Conservation (phyloP, 2,329 filamentous ascomycete species). For the Fusarium pseudocircinatum region DNA sequence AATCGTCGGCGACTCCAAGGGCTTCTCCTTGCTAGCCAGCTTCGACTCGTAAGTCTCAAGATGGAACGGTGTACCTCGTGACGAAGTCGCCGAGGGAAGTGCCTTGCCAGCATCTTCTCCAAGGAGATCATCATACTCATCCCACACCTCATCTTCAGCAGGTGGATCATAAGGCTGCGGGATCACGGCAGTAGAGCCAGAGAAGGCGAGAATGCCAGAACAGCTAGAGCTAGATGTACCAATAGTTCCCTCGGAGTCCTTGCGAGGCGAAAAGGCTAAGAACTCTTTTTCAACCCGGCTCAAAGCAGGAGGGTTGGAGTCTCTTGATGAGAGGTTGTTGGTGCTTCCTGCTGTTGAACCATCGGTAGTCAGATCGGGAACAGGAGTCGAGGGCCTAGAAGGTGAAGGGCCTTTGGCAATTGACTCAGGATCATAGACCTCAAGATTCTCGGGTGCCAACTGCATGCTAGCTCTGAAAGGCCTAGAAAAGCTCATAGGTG, state of each 20-base stretch:
- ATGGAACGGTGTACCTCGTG: slow-evolving; percentile 65
- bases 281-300: slow-evolving; percentile 67
- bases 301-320: slow-evolving; percentile 43
- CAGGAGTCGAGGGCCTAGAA: slow-evolving; percentile 51
- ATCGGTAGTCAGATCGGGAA: slow-evolving; percentile 50
- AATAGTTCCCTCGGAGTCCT: slow-evolving; percentile 71
- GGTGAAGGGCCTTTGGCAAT: slow-evolving; percentile 61
- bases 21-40: slow-evolving; percentile 49
- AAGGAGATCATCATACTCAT: slow-evolving; percentile 90
- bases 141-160: slow-evolving; percentile 89
- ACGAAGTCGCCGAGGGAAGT: slow-evolving; percentile 64
- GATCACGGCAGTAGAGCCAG: slow-evolving; percentile 72
- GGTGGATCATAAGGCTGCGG: slow-evolving; percentile 70
- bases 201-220: slow-evolving; percentile 69
- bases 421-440: slow-evolving; percentile 47
- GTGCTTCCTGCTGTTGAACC: slow-evolving; percentile 49
- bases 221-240: slow-evolving; percentile 67
- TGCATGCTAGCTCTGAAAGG: slow-evolving; percentile 73
- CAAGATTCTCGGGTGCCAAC: slow-evolving; percentile 44
- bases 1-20: slow-evolving; percentile 61
- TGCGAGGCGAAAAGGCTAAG: slow-evolving; percentile 76
- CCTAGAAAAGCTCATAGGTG: slow-evolving; percentile 84
- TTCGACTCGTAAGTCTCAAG: slow-evolving; percentile 60
- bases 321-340: slow-evolving; percentile 44
- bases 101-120: slow-evolving; percentile 65